Conservation (phyloP, 139 green algal species). For the Picochlorum costavermella region DNA sequence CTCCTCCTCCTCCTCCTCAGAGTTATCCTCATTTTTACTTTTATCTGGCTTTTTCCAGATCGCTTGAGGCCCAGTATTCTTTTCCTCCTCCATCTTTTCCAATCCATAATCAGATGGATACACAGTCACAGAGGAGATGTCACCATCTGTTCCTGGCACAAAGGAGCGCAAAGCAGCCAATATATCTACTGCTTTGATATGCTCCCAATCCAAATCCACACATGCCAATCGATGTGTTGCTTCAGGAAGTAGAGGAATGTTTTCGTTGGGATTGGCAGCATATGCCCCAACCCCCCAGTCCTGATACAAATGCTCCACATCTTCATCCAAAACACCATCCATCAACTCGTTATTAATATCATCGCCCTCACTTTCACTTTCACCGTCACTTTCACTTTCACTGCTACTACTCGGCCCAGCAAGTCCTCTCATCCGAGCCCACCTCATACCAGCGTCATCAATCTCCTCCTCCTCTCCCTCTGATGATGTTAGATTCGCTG, state of each 20-base stretch:
- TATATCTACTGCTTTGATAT: constrained; percentile 71
- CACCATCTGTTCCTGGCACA: constrained; percentile 25
- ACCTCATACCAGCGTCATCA: constrained; percentile 31
- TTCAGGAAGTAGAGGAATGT: constrained; percentile 24
- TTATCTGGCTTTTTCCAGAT: constrained; percentile 25
- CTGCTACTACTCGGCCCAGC: constrained; percentile 21
- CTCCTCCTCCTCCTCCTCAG: constrained; percentile 16
- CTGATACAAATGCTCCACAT: constrained; percentile 14
- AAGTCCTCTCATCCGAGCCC: constrained; percentile 43
- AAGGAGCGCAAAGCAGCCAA: constrained; percentile 78
- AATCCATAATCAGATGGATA: constrained; percentile 91
- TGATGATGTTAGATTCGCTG: neutral
- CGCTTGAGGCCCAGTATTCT: constrained; percentile 52
- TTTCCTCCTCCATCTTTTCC: constrained; percentile 83
- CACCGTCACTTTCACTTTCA: constrained; percentile 13
- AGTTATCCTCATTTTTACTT: neutral
- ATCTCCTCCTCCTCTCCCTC: constrained; percentile 13
- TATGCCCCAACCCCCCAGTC: constrained; percentile 66
- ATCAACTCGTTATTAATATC: constrained; percentile 22
- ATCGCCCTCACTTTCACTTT: constrained; percentile 12
- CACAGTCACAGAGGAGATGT: constrained; percentile 63
- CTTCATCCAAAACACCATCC: constrained; percentile 15
- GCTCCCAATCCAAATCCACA: constrained; percentile 88
- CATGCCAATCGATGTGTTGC: constrained; percentile 58
- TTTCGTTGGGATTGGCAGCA: constrained; percentile 63